These are phyloP conservation scores for Microbotryum saponariae DNA, from an alignment of 1,284 basidiomycete species.

Conservation along the genomic window DNA sequence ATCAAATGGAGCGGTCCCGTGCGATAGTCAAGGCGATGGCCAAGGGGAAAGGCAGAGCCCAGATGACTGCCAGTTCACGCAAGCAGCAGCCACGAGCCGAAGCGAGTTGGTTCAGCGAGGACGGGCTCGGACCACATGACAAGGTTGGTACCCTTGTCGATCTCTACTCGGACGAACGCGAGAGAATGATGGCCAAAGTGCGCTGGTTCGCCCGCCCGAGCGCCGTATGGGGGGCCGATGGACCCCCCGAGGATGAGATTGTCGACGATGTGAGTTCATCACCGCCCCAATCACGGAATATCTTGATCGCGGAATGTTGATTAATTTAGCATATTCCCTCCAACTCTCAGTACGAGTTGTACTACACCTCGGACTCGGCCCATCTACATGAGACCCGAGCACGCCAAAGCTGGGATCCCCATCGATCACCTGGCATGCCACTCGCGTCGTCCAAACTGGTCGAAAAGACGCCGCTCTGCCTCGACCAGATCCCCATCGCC, in stretches of 20 bases:
- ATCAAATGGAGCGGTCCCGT: not conserved
- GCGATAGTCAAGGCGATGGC: constrained; percentile 1
- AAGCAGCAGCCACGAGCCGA: not conserved
- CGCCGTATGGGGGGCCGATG: constrained; percentile 24
- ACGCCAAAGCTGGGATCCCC: constrained; percentile 2
- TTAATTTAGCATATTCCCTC: not conserved
- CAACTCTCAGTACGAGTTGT: constrained; percentile 25
- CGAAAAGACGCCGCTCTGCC: constrained; percentile 20
- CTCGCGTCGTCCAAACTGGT: constrained; percentile 1
- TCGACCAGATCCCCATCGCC: constrained; percentile 12
- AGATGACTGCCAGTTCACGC: not conserved
- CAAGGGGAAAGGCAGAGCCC: constrained; percentile 6
- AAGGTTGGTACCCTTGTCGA: constrained; percentile 27
- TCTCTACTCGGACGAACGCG: constrained; percentile 22
- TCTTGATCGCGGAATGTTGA: not conserved
- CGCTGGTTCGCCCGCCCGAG: constrained; percentile 30
- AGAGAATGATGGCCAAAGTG: constrained; percentile 19
- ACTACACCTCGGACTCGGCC: constrained; percentile 30
- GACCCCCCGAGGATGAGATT: constrained; percentile 19
- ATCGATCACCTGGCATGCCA: not conserved
- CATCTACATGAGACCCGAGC: constrained; percentile 15
- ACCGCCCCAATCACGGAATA: not conserved
- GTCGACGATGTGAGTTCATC: constrained; percentile 2
- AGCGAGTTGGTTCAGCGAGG: constrained; percentile 27
- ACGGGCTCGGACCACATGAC: constrained; percentile 13